Percentiles rank a stretch among this genome's conserved stretches.
These are phyloP conservation scores for Penicillium sp. DNA, from an alignment of 2,329 filamentous ascomycete genomes.

Conservation along the genomic window DNA sequence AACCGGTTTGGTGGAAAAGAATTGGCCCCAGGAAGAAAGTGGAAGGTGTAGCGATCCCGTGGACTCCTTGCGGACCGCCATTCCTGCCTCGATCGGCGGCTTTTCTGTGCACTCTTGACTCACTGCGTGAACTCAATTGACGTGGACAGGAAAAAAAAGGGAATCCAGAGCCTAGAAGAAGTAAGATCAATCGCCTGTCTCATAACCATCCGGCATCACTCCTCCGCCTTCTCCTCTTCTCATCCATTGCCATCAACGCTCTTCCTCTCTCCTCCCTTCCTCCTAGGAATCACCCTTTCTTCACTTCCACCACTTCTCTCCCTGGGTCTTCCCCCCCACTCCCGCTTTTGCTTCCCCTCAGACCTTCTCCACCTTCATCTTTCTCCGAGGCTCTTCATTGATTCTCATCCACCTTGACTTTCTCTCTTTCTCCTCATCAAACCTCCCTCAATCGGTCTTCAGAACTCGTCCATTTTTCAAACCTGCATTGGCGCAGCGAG, in stretches of 20 bases:
- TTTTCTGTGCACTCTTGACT: background rate
- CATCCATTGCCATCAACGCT: constrained; percentile 1
- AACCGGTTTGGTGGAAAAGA: constrained; percentile 1
- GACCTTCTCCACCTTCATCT: background rate
- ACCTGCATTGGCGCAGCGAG: background rate
- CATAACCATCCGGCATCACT: background rate
- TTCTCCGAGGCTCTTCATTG: background rate
- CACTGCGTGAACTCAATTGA: background rate
- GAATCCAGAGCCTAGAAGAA: background rate
- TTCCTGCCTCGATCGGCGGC: constrained; percentile 16
- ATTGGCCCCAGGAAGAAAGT: background rate
- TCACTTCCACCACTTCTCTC: background rate
- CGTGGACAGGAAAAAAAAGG: background rate
- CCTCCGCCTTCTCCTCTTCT: background rate
- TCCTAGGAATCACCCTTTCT: background rate
- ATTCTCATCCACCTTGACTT: background rate
- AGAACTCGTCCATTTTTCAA: background rate
- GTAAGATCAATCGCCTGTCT: constrained; percentile 8
- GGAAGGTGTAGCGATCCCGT: constrained; percentile 29
- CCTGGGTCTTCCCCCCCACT: background rate
- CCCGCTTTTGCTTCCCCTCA: background rate
- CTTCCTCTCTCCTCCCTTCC: constrained; percentile 2
- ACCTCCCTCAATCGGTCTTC: background rate
- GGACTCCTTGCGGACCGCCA: constrained; percentile 9
- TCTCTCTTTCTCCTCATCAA: background rate